phyloP scores from a whole-genome alignment of 148 eudicot genomes.

The Fallopia convolvulus region DNA sequence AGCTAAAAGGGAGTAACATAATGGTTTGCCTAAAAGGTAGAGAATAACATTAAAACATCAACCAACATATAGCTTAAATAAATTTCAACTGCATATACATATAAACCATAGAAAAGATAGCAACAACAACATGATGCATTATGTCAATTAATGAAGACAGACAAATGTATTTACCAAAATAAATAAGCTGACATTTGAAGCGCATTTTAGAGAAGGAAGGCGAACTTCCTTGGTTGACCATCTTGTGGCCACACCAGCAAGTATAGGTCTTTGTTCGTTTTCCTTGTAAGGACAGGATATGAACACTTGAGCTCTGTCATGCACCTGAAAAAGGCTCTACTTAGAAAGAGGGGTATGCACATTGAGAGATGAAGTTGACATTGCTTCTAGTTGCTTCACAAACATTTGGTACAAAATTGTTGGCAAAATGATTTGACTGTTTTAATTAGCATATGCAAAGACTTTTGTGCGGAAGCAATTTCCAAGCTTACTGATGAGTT shows the following conservation, averaged over 20 bases:
- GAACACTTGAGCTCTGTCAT: constrained; percentile 92
- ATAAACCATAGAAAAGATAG: background rate
- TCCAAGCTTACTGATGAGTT: background rate
- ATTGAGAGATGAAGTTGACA: background rate
- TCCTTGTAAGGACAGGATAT: constrained; percentile 48
- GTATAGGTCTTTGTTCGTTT: constrained; percentile 40
- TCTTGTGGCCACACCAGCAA: constrained; percentile 57
- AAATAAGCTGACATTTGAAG: constrained; percentile 39
- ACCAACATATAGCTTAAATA: background rate
- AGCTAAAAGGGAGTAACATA: background rate
- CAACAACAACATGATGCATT: background rate
- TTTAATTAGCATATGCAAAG: background rate
- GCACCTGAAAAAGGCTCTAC: constrained; percentile 42
- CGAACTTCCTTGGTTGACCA: constrained; percentile 66
- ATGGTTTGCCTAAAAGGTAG: background rate
- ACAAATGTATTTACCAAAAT: constrained; percentile 47
- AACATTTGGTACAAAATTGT: background rate
- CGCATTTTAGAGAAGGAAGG: constrained; percentile 51
- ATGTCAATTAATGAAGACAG: background rate
- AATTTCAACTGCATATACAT: background rate
- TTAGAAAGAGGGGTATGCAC: background rate
- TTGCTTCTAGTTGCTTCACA: background rate
- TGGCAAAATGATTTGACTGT: background rate
- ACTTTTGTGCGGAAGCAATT: background rate
- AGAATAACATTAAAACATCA: background rate